Base-by-base conservation (phyloP, 495 filamentous ascomycete genomes). In the Paragyromitra xinjiangensis region DNA sequence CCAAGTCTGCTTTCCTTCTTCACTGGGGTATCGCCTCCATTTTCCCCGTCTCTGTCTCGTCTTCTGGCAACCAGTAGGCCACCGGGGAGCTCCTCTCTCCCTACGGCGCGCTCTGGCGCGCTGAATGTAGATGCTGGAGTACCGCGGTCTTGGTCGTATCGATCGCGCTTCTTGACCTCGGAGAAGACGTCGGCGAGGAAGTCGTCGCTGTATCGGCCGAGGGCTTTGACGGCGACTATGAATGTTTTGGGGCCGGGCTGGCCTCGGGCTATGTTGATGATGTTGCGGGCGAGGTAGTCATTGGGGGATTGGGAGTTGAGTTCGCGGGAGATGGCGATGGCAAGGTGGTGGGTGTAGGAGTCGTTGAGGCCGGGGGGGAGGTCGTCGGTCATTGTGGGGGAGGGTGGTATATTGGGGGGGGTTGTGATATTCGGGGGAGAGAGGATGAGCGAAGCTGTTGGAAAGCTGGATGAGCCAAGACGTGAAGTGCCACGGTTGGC, bases 161-260 rank as follows among this genome's bases (percentile, higher is more conserved):
- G 50, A 12, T 68, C 59, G 2, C 81, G 74, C 22, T 67, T 58
- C 75, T 82, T 83, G 9, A 83, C 81, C 66, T 81, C 81, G 22
- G 78, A 64, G 40, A 75, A 83, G 26, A 82, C 51, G 34, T 69
- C 70, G 6, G 81, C 73, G 16, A 83, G 74, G 24, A 83, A 82
- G 24, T 77, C 81, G 45, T 83, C 81, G 12, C 22, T 22, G 65
- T 82, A 83, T 12, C 75, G 80, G 24, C 81, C 81, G 63, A 83
- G 73, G 40, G 73, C 75, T 53, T 82, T 78, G 63, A 82, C 82
- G 39, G 81, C 78, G 50, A 77, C 71, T 45, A 83, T 61, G 72
- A 83, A 83, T 4, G 78, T 81, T 62, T 82, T 82, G 12, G 81
- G 81, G 14, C 81, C 81, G 1, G 81, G 81, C 62, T 83, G 81